These are phyloP conservation scores for Didymella pinodella DNA, from an alignment of 2,329 filamentous ascomycete species.

Conservation along the genomic window DNA sequence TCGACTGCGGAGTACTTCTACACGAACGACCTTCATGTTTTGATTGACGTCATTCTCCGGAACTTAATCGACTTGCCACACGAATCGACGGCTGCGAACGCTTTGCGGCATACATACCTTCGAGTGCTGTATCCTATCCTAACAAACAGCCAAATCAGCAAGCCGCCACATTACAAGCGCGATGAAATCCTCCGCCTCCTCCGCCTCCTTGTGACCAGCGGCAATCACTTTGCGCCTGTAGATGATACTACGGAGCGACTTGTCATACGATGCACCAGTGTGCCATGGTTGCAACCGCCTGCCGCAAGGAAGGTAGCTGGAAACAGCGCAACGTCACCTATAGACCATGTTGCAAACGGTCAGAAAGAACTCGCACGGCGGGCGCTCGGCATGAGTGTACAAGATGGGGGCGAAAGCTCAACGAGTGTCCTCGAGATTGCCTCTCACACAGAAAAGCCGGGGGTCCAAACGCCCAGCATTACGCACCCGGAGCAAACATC, in stretches of 20 bases:
- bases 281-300: slow-evolving; percentile 67
- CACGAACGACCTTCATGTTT: slow-evolving; percentile 92
- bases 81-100: slow-evolving; percentile 63
- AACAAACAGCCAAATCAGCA: slow-evolving; percentile 86
- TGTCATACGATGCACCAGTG: slow-evolving; percentile 76
- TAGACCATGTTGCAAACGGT: slow-evolving; percentile 36
- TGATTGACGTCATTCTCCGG: slow-evolving; percentile 94
- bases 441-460: slow-evolving; percentile 51
- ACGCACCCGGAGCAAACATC: slow-evolving; percentile 19
- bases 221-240: slow-evolving; percentile 78
- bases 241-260: slow-evolving; percentile 82
- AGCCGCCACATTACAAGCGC: slow-evolving; percentile 89
- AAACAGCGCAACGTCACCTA: slow-evolving; percentile 31
- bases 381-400: slow-evolving; percentile 51
- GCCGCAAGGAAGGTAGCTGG: slow-evolving; percentile 32
- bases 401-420: slow-evolving; percentile 47
- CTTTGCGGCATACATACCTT: slow-evolving; percentile 90
- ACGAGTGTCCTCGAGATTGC: slow-evolving; percentile 53
- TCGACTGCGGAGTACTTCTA: slow-evolving; percentile 98
- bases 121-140: slow-evolving; percentile 90
- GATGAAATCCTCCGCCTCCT: slow-evolving; percentile 83
- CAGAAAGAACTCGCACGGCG: slow-evolving; percentile 50
- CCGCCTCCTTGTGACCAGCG: slow-evolving; percentile 69
- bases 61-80: slow-evolving; percentile 96
- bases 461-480: slow-evolving; percentile 53